These are phyloP conservation scores for Echeveria elegans DNA, from an alignment of 164 flowering plant genomes.

Conservation along the genomic window DNA sequence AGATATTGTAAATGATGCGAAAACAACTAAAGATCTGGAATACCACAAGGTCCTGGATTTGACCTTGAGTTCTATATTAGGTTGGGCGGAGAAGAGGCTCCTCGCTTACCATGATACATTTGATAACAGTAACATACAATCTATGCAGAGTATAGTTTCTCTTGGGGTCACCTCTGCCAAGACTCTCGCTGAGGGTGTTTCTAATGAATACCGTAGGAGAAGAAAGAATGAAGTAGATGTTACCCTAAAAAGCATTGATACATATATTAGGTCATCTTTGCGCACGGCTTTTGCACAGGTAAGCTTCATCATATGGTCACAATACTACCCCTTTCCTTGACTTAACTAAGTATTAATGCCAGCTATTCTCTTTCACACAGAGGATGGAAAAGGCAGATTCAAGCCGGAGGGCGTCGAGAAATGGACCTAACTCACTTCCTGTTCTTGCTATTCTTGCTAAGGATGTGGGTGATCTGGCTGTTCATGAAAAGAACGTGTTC, in stretches of 20 bases:
- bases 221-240: constrained; percentile 60
- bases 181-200: constrained; percentile 69
- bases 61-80: constrained; percentile 47
- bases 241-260: constrained; percentile 59
- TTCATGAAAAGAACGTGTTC: constrained; percentile 60
- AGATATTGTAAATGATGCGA: constrained; percentile 80
- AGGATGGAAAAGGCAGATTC: constrained; percentile 70
- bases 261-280: constrained; percentile 82
- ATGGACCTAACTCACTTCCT: constrained; percentile 52
- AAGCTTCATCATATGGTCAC: constrained; percentile 23
- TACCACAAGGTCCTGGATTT: constrained; percentile 66
- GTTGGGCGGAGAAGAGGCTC: constrained; percentile 86
- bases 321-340: neutral
- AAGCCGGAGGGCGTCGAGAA: constrained; percentile 54
- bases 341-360: neutral
- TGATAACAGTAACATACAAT: constrained; percentile 38
- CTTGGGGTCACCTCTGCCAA: constrained; percentile 65
- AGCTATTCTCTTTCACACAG: constrained; percentile 29
- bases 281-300: constrained; percentile 90
- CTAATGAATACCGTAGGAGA: constrained; percentile 63
- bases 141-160: constrained; percentile 64
- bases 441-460: constrained; percentile 75
- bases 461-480: constrained; percentile 66
- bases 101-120: constrained; percentile 81
- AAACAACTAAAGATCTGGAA: constrained; percentile 50